Evolutionary conservation across 495 filamentous ascomycete genomes (phyloP), one percentile per base, ranked within the genome.

Genomic region (Pyrenula massariospora): DNA sequence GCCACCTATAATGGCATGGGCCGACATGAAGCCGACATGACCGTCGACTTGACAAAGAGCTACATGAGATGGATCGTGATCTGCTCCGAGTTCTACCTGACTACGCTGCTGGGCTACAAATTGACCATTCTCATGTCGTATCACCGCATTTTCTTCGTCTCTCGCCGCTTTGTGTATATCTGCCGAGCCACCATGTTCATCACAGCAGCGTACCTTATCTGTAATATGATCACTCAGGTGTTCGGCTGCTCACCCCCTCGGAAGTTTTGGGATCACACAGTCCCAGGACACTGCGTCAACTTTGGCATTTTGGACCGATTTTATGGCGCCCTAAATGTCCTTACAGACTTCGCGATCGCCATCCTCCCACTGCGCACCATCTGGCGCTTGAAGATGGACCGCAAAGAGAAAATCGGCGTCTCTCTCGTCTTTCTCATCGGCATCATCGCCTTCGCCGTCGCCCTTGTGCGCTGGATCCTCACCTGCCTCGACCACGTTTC

Each of bases 181-280:
- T 74, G 70, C 54, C 73, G 70, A 53, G 51, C 65, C 55, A 62
- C 64, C 23, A 59, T 73, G 22, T 73, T 73, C 57, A 69, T 74
- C 58, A 70, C 69, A 52, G 63, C 65, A 10, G 70, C 68, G 1
- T 75, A 75, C 25, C 65, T 75, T 8, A 63, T 70, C 22, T 62
- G 64, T 59, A 75, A 75, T 56, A 59, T 70, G 3, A 63, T 72
- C 49, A 66, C 64, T 1, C 66, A 73, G 53, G 59, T 72, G 22
- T 62, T 72, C 57, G 72, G 70, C 23, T 75, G 72, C 62, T 52
- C 60, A 24, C 72, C 72, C 1, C 63, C 64, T 21, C 60, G 58
- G 53, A 75, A 73, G 54, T 65, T 66, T 52, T 73, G 71, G 68
- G 55, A 67, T 0, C 25, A 53, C 1, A 51, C 60, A 2, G 23